Evolutionary conservation across 192 early-diverging fungal species (phyloP), one percentile per base, ranked within the genome.

Genomic region (Funneliformis mosseae): DNA sequence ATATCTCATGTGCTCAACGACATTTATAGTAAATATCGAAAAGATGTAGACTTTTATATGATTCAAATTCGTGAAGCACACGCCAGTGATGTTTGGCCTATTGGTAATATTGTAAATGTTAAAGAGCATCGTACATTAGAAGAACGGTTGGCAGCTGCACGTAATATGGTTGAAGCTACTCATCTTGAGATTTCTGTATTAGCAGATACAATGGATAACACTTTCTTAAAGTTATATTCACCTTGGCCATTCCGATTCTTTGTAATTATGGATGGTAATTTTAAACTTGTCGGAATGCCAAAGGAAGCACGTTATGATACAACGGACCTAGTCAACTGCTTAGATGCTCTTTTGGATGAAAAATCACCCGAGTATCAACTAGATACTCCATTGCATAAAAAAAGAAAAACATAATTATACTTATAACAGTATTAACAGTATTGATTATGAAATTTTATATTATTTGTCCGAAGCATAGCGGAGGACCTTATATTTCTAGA

Each of bases 11-110:
- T 74, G 48, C 73, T 74, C 21, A 74, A 74, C 28, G 73, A 74
- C 33, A 74, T 74, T 33, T 74, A 74, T 59, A 55, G 18, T 10
- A 38, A 27, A 59, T 74, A 74, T 74, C 10, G 12, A 16, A n/a
- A 18, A 39, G 14, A 74, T 38, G 33, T 25, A 48, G 73, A 74
- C 25, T 74, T 74, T 11, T 74, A 74, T n/a, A 74, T 74, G 73
- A 74, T 74, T 74, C 73, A 74, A 74, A 74, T 74, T 55, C 73
- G 73, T 28, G 73, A 74, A 74, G 73, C 73, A 74, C 73, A 74
- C 46, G 73, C 73, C 25, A 59, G 46, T 59, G 73, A 74, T 39
- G 73, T 74, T 55, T 74, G 73, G 73, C 45, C 73, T 59, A 74
- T 74, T 74, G 73, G 73, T 50, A 74, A 74, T 74, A 59, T 50